Evolutionary conservation across 108 stramenopile species (phyloP).

Genomic region (Conticribra weissflogii): DNA sequence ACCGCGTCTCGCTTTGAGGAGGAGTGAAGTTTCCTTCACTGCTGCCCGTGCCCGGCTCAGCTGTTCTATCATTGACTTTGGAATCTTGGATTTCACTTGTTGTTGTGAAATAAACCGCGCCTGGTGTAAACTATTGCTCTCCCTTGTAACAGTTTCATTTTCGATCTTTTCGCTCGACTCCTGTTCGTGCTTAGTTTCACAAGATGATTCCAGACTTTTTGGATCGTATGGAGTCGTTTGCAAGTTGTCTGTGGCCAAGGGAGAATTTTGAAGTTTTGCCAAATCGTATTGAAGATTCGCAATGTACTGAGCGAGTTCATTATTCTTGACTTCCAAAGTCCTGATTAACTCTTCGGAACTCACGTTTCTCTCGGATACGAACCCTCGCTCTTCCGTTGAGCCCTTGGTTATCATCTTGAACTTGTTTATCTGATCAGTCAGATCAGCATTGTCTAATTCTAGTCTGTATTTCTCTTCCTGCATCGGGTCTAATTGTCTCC

Average conservation of each 20-base stretch:
- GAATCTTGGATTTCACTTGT: not conserved
- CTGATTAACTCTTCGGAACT: not conserved
- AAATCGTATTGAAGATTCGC: constrained; percentile 20
- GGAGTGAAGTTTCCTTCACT: constrained; percentile 26
- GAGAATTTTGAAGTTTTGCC: constrained; percentile 4
- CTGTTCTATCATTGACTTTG: constrained; percentile 20
- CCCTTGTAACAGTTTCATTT: too few species aligned
- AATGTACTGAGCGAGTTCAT: constrained; percentile 17
- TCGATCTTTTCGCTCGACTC: too few species aligned
- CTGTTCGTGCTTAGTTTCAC: too few species aligned
- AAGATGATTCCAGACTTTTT: not conserved
- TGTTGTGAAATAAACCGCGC: not conserved
- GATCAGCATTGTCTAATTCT: constrained; percentile 26
- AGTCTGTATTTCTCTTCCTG: constrained; percentile 38
- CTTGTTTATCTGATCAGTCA: constrained; percentile 28
- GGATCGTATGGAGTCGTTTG: not conserved
- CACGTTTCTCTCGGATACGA: not conserved
- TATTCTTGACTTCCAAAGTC: constrained; percentile 25
- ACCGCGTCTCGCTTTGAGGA: constrained; percentile 19
- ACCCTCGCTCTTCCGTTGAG: not conserved
- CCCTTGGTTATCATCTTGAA: constrained; percentile 7
- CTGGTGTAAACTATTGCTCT: not conserved
- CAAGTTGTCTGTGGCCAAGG: not conserved
- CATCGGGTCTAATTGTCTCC: constrained; percentile 23
- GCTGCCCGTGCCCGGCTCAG: constrained; percentile 28